phyloP scores from a whole-genome alignment of 2,329 filamentous ascomycete genomes.

The Didymella keratinophila region DNA sequence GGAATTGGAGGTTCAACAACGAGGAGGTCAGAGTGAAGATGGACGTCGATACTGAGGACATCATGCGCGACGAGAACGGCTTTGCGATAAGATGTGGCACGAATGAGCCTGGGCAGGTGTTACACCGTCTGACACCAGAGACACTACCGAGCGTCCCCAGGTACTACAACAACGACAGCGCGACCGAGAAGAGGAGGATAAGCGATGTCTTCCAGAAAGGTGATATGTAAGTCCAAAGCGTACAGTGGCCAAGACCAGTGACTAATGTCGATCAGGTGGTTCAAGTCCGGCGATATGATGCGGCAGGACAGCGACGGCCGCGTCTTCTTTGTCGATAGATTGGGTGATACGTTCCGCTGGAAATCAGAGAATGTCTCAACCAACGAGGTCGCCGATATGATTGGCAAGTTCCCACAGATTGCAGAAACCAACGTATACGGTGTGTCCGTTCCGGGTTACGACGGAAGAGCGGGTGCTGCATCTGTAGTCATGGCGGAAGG shows the following conservation, averaged over 20 bases:
- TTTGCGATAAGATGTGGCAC: slow-evolving; percentile 44
- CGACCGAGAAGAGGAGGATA: slow-evolving; percentile 43
- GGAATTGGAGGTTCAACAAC: slow-evolving; percentile 41
- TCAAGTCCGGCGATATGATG: slow-evolving; percentile 51
- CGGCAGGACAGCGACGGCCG: slow-evolving; percentile 46
- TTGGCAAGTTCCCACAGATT: slow-evolving; percentile 52
- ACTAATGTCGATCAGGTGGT: slow-evolving; percentile 38
- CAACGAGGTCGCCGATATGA: slow-evolving; percentile 54
- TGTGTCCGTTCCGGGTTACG: slow-evolving; percentile 54
- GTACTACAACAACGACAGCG: slow-evolving; percentile 48
- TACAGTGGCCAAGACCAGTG: too few relatives aligned
- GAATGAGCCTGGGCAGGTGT: slow-evolving; percentile 48
- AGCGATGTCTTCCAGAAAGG: slow-evolving; percentile 49
- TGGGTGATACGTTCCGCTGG: slow-evolving; percentile 53
- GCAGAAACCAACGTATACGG: slow-evolving; percentile 57
- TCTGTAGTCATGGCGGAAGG: slow-evolving; percentile 50
- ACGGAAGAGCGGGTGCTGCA: slow-evolving; percentile 55
- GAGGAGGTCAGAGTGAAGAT: slow-evolving; percentile 48
- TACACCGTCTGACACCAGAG: slow-evolving; percentile 44
- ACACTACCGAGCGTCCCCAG: slow-evolving; percentile 31
- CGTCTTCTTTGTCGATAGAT: slow-evolving; percentile 50
- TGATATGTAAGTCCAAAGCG: slow-evolving; percentile 42
- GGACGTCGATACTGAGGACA: slow-evolving; percentile 51
- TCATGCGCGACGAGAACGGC: slow-evolving; percentile 46
- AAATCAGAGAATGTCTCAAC: slow-evolving; percentile 58